Percentiles rank a stretch among this genome's conserved stretches.
These are phyloP conservation scores for Ceratobasidium sp. DNA, from an alignment of 1,284 basidiomycete species.

Conservation along the genomic window DNA sequence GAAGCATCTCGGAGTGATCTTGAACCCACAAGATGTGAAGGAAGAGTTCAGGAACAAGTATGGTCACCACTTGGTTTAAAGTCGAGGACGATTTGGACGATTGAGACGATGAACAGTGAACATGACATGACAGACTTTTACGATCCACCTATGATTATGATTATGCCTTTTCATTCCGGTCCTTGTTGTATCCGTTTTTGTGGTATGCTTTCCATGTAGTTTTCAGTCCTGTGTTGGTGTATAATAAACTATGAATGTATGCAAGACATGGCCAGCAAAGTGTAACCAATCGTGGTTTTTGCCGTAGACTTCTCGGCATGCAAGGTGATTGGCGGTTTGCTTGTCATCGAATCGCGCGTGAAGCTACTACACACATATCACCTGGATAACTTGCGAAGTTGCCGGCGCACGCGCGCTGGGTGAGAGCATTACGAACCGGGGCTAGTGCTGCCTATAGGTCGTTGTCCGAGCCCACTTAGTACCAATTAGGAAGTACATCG, in stretches of 20 bases:
- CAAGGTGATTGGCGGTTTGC: not conserved
- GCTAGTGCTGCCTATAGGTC: not conserved
- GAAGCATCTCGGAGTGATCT: conserved; percentile 25
- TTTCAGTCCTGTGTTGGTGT: not conserved
- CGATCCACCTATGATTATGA: conserved; percentile 14
- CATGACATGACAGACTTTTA: not conserved
- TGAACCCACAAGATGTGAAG: not conserved
- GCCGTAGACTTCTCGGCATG: not conserved
- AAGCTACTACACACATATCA: no score
- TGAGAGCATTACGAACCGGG: no score
- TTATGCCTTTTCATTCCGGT: not conserved
- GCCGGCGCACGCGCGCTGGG: not conserved
- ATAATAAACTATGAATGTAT: conserved; percentile 20
- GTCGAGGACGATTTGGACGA: not conserved
- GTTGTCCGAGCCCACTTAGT: not conserved
- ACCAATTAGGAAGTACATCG: not conserved
- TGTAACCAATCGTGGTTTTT: conserved; percentile 18
- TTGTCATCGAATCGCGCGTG: no score
- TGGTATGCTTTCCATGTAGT: conserved; percentile 6
- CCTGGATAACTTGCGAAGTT: no score
- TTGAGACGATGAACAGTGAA: not conserved
- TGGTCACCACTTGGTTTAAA: conserved; percentile 4
- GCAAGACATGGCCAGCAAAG: not conserved
- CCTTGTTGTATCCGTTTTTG: not conserved
- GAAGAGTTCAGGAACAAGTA: conserved; percentile 12